Conservation (phyloP, 257 asterid genomes). For the Verbena officinalis region DNA sequence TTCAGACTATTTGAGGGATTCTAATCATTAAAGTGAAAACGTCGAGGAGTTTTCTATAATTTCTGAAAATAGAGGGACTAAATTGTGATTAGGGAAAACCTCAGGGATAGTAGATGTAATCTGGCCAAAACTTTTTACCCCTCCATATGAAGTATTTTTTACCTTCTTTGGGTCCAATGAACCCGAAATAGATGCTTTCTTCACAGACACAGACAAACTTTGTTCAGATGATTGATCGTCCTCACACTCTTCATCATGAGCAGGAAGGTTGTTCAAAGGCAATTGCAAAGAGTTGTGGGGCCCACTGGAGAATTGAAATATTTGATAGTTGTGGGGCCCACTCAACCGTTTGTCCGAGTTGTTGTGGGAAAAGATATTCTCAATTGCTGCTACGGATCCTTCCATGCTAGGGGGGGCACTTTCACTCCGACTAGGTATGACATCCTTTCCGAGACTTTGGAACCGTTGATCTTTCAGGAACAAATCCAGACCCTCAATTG, state of each 20-base stretch:
- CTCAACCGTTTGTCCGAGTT: conserved; percentile 8
- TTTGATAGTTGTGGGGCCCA: neutral
- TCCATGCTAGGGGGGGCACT: conserved; percentile 70
- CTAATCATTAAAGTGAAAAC: too few relatives aligned
- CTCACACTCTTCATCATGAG: conserved; percentile 49
- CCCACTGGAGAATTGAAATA: conserved; percentile 19
- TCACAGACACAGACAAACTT: conserved; percentile 28
- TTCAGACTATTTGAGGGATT: too few relatives aligned
- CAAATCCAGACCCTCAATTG: conserved; percentile 43
- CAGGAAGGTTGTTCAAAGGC: conserved; percentile 36
- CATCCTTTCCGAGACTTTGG: conserved; percentile 38
- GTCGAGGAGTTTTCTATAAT: too few relatives aligned
- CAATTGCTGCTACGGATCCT: conserved; percentile 47
- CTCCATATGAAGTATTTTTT: conserved; percentile 12
- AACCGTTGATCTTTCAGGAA: conserved; percentile 41
- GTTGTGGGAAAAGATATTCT: conserved; percentile 31
- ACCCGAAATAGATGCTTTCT: conserved; percentile 30
- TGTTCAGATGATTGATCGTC: conserved; percentile 42
- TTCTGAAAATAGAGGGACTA: too few relatives aligned
- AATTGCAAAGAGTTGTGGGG: conserved; percentile 19
- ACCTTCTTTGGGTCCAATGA: conserved; percentile 35
- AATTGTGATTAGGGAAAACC: too few relatives aligned
- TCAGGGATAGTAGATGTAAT: too few relatives aligned
- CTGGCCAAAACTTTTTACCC: neutral
- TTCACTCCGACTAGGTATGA: conserved; percentile 47